A percentile compares a stretch with the other conserved stretches of the same genome.
These are phyloP conservation scores for Cutaneotrichosporon sp. DNA, from an alignment of 1,284 basidiomycete genomes.

Conservation along the genomic window DNA sequence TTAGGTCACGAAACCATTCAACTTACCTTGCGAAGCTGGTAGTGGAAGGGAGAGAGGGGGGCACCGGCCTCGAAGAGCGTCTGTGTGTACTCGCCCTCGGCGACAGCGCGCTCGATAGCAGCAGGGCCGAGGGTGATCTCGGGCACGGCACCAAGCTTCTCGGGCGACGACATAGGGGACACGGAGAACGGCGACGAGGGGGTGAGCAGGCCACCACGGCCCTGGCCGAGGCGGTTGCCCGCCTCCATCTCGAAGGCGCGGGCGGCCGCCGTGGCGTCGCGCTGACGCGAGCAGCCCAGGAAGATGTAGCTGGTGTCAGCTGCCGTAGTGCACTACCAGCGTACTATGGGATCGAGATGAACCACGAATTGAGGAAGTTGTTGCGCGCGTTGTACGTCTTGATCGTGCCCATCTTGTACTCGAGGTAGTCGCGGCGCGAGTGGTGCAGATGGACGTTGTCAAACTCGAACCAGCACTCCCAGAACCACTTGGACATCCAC, in stretches of 20 bases:
- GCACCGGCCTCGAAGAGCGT: conserved; percentile 60
- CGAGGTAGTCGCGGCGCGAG: conserved; percentile 71
- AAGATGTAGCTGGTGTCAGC: conserved; percentile 63
- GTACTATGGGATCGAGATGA: conserved; percentile 64
- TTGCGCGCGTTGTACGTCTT: conserved; percentile 74
- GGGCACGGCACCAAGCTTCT: conserved; percentile 54
- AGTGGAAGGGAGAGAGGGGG: conserved; percentile 73
- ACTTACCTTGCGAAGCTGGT: conserved; percentile 64
- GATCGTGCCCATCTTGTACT: conserved; percentile 77
- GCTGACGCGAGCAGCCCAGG: conserved; percentile 69
- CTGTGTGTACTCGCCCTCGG: conserved; percentile 30
- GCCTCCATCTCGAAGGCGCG: conserved; percentile 71
- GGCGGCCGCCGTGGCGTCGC: conserved; percentile 63
- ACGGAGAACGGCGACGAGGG: conserved; percentile 57
- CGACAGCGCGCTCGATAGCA: conserved; percentile 35
- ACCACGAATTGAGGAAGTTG: conserved; percentile 67
- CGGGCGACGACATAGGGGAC: conserved; percentile 35
- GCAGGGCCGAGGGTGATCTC: conserved; percentile 50
- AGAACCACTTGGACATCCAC: conserved; percentile 77
- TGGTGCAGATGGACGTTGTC: conserved; percentile 74
- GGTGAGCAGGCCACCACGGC: conserved; percentile 52
- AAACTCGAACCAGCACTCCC: conserved; percentile 78
- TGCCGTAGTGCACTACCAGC: conserved; percentile 45
- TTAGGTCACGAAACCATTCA: neutral
- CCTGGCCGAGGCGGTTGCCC: conserved; percentile 63